Base-by-base conservation (phyloP, 2,329 filamentous ascomycete genomes). In the Sporothrix variecibatus region DNA sequence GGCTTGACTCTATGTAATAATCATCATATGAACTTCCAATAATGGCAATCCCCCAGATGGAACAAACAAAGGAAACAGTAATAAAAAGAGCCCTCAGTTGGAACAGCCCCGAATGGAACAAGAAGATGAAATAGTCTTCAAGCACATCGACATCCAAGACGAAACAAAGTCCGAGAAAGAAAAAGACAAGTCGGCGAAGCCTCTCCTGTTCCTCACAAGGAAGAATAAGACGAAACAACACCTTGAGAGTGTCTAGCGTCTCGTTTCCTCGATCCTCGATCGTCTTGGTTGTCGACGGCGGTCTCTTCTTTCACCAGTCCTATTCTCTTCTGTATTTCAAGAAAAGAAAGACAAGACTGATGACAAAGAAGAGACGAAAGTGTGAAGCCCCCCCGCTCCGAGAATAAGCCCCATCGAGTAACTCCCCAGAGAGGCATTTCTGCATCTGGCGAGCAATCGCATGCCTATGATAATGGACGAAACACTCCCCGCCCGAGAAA, bases 331-430 rank as follows among this genome's bases (percentile, higher is more conserved):
- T 46, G 3, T 49, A 28, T 28, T 38, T 40, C 71, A 40, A 53
- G 40, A 38, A 67, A 23, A 40, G 17, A 31, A 28, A 7, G 20
- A 56, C 1, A n/a, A 23, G 34, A 11, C 8, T 9, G 43, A 67
- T n/a, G n/a, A 49, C 40, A 69, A 38, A 38, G 43, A 49, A 68
- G 11, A n/a, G n/a, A 28, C 12, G 7, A 46, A 64, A 46, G 69
- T 68, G 80, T 62, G 80, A 81, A 84, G 82, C 84, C 85, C 92
- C 93, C 94, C 97, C 94, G 95, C 93, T 89, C 94, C 95, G 93
- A 98, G 94, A 98, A 97, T 98, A 94, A 98, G 95, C 95, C 95
- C 95, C 95, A 97, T 98, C 94, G 95, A 97, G 95, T 98, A 97
- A 97, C 93, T 88, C 84, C 83, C 53, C 81, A 75, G 80, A 78